A percentile compares a stretch with the other conserved stretches of the same genome.
Evolutionary conservation across 164 flowering plant species (phyloP).

Genomic region (Vitis vinifera): DNA sequence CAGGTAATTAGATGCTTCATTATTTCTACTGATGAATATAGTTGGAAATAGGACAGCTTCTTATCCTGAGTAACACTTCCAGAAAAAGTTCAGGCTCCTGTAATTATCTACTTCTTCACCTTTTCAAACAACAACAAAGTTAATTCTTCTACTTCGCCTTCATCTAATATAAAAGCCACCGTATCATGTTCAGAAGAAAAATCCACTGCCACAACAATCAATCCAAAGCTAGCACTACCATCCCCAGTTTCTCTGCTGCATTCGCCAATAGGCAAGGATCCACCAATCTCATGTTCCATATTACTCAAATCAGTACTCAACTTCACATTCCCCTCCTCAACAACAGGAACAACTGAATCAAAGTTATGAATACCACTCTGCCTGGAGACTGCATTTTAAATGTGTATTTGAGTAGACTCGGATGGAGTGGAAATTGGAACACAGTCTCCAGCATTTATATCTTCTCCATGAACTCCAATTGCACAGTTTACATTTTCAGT

Average conservation of each 20-base stretch:
- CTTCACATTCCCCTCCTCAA: slow-evolving; percentile 18
- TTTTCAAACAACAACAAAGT: too few relatives aligned
- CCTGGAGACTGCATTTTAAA: slow-evolving; percentile 6
- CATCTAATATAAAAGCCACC: too few relatives aligned
- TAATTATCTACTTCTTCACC: too few relatives aligned
- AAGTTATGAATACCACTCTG: slow-evolving; percentile 12
- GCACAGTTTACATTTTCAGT: slow-evolving; percentile 16
- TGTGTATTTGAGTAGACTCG: slow-evolving; percentile 20
- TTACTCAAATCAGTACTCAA: slow-evolving; percentile 11
- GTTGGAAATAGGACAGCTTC: too few relatives aligned
- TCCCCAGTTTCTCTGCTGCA: neutral
- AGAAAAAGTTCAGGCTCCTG: too few relatives aligned
- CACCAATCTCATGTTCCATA: slow-evolving; percentile 13
- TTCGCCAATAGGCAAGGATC: slow-evolving; percentile 12
- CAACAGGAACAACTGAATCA: slow-evolving; percentile 12
- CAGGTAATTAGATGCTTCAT: too few relatives aligned
- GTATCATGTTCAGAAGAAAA: too few relatives aligned
- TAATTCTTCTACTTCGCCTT: too few relatives aligned
- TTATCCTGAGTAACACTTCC: too few relatives aligned
- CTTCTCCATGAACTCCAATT: slow-evolving; percentile 12
- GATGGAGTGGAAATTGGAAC: slow-evolving; percentile 9
- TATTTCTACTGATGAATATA: too few relatives aligned
- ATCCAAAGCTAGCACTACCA: too few relatives aligned
- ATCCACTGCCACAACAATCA: too few relatives aligned
- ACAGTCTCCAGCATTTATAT: slow-evolving; percentile 4